Conservation (phyloP, 2,329 filamentous ascomycete genomes). For the Stagonosporopsis chrysanthemi region DNA sequence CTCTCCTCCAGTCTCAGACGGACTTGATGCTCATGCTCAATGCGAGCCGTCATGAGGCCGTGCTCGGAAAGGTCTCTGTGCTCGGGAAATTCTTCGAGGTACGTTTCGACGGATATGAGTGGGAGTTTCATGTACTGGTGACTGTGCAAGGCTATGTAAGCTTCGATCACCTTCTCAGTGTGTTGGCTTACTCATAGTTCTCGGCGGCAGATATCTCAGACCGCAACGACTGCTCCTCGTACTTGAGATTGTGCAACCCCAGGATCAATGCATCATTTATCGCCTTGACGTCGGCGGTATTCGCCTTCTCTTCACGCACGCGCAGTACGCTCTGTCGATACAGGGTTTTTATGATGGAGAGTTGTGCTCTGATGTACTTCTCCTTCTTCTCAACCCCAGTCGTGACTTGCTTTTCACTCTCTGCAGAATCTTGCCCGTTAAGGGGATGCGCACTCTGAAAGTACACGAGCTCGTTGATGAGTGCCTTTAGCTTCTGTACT, state of each 20-base stretch:
- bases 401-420: slow-evolving; percentile 33
- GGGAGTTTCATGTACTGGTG: slow-evolving; percentile 90
- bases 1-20: slow-evolving; percentile 86
- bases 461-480: slow-evolving; percentile 43
- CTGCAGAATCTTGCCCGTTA: slow-evolving; percentile 25
- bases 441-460: slow-evolving; percentile 41
- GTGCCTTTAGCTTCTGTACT: slow-evolving; percentile 42
- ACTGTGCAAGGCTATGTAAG: slow-evolving; percentile 54
- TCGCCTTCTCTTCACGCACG: slow-evolving; percentile 83
- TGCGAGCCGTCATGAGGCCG: slow-evolving; percentile 85
- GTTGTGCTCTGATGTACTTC: slow-evolving; percentile 77
- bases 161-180: neutral
- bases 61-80: slow-evolving; percentile 76
- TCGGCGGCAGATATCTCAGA: slow-evolving; percentile 92
- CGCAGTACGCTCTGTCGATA: slow-evolving; percentile 83
- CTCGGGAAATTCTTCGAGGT: slow-evolving; percentile 78
- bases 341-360: slow-evolving; percentile 67
- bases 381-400: slow-evolving; percentile 57
- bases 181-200: slow-evolving; percentile 74
- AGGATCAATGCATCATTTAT: slow-evolving; percentile 92
- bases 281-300: slow-evolving; percentile 85
- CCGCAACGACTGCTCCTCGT: slow-evolving; percentile 89
- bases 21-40: slow-evolving; percentile 87
- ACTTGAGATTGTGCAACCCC: slow-evolving; percentile 93
- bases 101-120: slow-evolving; percentile 82